Evolutionary conservation across 768 basidiomycete genomes (phyloP), one percentile per base, ranked within the genome.

Genomic region (Hypholoma sublateritium): DNA sequence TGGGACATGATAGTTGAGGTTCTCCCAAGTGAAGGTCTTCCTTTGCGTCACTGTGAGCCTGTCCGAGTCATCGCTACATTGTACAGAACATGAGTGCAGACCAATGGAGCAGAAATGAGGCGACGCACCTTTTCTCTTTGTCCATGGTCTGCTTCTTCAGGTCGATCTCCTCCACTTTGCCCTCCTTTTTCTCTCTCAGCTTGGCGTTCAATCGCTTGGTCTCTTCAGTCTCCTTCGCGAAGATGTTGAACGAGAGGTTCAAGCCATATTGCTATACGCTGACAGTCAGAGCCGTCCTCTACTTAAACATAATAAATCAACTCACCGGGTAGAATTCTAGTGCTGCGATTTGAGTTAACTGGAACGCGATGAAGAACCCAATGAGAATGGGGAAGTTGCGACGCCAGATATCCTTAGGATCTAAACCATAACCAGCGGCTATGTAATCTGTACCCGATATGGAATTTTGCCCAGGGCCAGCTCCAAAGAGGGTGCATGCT

Each of bases 11-110:
- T 95, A 95, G 68, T 88, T 88, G 51, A 93, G 72, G 28, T 76
- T 71, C 64, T 90, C 85, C 91, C 92, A 96, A 1, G 93, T 94
- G 67, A 96, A 91, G 44, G 84, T 69, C 70, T 81, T 86, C 65
- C 75, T 66, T 36, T 74, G 67, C n/a, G 61, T 54, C 1, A 61
- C 21, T n/a, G 65, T 47, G 42, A 61, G 28, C 32, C 54, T 35
- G 21, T 46, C 43, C 43, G 34, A 35, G 14, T 22, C 22, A 14
- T 25, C n/a, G 13, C 32, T 32, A 19, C 21, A 12, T 8, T 32
- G 5, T 32, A 6, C 2, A 5, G 5, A 39, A 45, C 25, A 25
- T 35, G n/a, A 43, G 46, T 32, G 57, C 49, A 50, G 2, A 21
- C 4, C 17, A 5, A 13, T 9, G 2, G 9, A 21, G 16, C 39